Evolutionary conservation across 768 basidiomycete genomes (phyloP), one percentile per base, ranked within the genome.

Genomic region (Mrakia gelida): DNA sequence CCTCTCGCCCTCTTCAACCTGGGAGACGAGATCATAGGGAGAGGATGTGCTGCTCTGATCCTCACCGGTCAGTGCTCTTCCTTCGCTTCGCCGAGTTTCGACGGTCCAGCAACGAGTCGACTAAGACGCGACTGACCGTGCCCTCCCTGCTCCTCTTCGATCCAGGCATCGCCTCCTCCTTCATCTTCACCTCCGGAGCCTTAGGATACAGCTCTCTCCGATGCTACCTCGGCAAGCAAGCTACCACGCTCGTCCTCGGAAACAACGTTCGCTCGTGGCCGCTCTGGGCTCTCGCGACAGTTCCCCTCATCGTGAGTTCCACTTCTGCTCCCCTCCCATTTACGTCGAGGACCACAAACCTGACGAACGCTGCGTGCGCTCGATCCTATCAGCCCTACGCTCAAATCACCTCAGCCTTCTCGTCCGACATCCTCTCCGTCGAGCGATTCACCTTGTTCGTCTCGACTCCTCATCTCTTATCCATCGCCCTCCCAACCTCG

Each of bases 351-450:
- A n/a, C n/a, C n/a, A n/a, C n/a, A n/a, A n/a, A n/a, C n/a, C n/a
- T n/a, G n/a, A n/a, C n/a, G n/a, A n/a, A n/a, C n/a, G n/a, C n/a
- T n/a, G n/a, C n/a, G n/a, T n/a, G n/a, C n/a, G n/a, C n/a, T n/a
- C n/a, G n/a, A n/a, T n/a, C n/a, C n/a, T n/a, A n/a, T n/a, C 54
- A 73, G 73, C 73, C 73, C 34, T 73, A 73, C 52, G 73, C 73
- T 21, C 54, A 59, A 41, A 73, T 73, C 52, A 41, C 61, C 52
- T 59, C 54, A 10, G 73, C 61, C 18, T 56, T 56, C 52, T 59
- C 49, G 3, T 73, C 73, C 23, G 56, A 73, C 28, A 32, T 41
- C 21, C 73, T 73, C 32, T 73, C 61, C 32, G 38, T 38, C 38
- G 34, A 70, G 38, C 34, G 41, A 34, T 70, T 41, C 67, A 41